These are phyloP conservation scores for Colletotrichum incanum DNA, from an alignment of 2,329 filamentous ascomycete genomes.

Conservation along the genomic window DNA sequence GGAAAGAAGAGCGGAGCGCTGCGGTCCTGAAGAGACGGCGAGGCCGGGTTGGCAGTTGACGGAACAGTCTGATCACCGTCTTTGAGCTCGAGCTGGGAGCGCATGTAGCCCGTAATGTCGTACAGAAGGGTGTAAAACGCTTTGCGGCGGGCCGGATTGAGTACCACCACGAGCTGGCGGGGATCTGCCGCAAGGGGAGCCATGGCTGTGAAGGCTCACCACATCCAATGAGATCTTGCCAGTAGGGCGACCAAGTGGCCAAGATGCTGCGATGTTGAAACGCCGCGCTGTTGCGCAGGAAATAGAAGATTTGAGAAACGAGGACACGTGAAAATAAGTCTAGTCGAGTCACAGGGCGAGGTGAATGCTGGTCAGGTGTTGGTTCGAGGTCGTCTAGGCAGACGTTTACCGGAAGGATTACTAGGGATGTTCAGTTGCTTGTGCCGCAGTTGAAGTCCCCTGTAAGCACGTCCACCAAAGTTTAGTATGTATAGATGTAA, in stretches of 20 bases:
- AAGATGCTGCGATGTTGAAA: background rate
- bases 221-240: conserved; percentile 8
- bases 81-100: conserved; percentile 63
- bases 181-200: conserved; percentile 70
- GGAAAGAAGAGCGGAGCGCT: conserved; percentile 46
- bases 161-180: conserved; percentile 68
- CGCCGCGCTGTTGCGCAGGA: background rate
- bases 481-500: background rate
- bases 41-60: conserved; percentile 5
- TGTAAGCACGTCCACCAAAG: background rate
- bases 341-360: conserved; percentile 1
- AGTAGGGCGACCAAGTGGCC: background rate
- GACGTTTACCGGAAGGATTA: conserved; percentile 23
- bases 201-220: conserved; percentile 56
- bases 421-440: conserved; percentile 6
- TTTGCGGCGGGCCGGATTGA: conserved; percentile 67
- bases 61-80: conserved; percentile 44
- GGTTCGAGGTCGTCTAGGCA: conserved; percentile 25
- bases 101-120: conserved; percentile 70
- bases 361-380: conserved; percentile 5
- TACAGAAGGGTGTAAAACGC: conserved; percentile 66
- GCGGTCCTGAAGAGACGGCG: conserved; percentile 8
- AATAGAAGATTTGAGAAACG: background rate
- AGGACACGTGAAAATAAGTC: conserved; percentile 11
- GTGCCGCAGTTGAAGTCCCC: background rate